Percentiles rank a stretch among this genome's conserved stretches.
Evolutionary conservation across 164 flowering plant species (phyloP).

Genomic region (Tetracentron sinense): DNA sequence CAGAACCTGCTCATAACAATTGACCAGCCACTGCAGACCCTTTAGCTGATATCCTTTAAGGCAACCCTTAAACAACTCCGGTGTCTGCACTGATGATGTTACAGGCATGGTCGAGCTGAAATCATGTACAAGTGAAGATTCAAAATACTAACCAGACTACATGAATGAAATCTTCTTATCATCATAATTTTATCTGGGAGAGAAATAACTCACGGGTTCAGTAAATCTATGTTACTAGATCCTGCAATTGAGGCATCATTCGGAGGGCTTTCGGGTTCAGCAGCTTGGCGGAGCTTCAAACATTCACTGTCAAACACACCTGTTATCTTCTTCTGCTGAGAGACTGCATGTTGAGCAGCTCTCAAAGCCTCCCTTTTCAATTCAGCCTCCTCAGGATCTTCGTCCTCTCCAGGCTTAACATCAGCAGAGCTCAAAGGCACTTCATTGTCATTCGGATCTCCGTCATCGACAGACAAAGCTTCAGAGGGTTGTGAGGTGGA

Average conservation of each 20-base stretch:
- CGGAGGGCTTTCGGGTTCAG: slow-evolving; percentile 43
- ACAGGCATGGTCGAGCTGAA: slow-evolving; percentile 97
- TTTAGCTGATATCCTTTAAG: slow-evolving; percentile 96
- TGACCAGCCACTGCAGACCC: slow-evolving; percentile 99
- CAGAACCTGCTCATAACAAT: slow-evolving; percentile 94
- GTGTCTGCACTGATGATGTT: slow-evolving; percentile 86
- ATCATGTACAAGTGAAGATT: slow-evolving; percentile 6
- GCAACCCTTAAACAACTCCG: slow-evolving; percentile 79
- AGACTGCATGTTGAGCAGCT: slow-evolving; percentile 95
- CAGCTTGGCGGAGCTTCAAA: slow-evolving; percentile 60
- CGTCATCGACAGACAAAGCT: slow-evolving; percentile 41
- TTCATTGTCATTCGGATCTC: slow-evolving; percentile 32
- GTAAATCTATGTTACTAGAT: slow-evolving; percentile 78
- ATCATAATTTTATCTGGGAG: background rate
- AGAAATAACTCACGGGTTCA: slow-evolving; percentile 68
- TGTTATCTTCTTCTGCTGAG: slow-evolving; percentile 89
- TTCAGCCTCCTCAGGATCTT: slow-evolving; percentile 85
- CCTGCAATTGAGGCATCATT: slow-evolving; percentile 59
- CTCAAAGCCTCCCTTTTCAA: slow-evolving; percentile 72
- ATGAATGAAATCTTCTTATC: background rate
- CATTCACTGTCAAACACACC: slow-evolving; percentile 87
- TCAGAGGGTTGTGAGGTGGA: slow-evolving; percentile 59
- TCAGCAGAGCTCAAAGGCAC: slow-evolving; percentile 30
- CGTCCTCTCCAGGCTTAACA: slow-evolving; percentile 42
- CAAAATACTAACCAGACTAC: background rate